A percentile compares a stretch with the other conserved stretches of the same genome.
Conservation (phyloP, 805 yeast species). For the Candida germanica region DNA sequence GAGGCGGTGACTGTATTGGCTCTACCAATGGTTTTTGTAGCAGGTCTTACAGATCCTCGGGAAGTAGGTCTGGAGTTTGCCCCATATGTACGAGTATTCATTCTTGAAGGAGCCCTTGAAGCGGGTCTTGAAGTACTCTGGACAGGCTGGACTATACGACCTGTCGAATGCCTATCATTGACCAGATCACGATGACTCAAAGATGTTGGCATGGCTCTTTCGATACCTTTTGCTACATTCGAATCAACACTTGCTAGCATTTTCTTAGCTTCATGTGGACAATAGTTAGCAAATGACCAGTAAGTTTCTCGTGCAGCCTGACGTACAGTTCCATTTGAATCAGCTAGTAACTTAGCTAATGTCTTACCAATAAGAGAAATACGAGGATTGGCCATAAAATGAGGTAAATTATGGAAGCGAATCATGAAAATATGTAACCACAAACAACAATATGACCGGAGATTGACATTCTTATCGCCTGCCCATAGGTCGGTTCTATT, state of each 20-base stretch:
- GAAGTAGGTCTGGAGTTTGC: conserved; percentile 5
- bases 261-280: conserved; percentile 49
- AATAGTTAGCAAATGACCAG: conserved; percentile 62
- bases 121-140: not conserved
- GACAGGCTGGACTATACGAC: not conserved
- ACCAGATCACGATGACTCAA: not conserved
- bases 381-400: conserved; percentile 5
- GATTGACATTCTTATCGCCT: conserved; percentile 67
- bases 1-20: not conserved
- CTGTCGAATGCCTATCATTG: no score
- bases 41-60: conserved; percentile 1
- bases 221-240: conserved; percentile 47
- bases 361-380: conserved; percentile 29
- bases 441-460: conserved; percentile 64
- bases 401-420: conserved; percentile 41
- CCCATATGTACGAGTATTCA: not conserved
- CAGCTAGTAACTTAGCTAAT: conserved; percentile 60
- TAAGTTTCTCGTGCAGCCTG: conserved; percentile 69
- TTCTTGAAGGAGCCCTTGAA: conserved; percentile 1
- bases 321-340: conserved; percentile 78
- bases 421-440: conserved; percentile 67
- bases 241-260: conserved; percentile 41
- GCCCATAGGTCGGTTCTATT: conserved; percentile 49
- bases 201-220: conserved; percentile 6
- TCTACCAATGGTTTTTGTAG: not conserved